Conservation (phyloP, 2,329 filamentous ascomycete species). For the Calonectria fujianensis region DNA sequence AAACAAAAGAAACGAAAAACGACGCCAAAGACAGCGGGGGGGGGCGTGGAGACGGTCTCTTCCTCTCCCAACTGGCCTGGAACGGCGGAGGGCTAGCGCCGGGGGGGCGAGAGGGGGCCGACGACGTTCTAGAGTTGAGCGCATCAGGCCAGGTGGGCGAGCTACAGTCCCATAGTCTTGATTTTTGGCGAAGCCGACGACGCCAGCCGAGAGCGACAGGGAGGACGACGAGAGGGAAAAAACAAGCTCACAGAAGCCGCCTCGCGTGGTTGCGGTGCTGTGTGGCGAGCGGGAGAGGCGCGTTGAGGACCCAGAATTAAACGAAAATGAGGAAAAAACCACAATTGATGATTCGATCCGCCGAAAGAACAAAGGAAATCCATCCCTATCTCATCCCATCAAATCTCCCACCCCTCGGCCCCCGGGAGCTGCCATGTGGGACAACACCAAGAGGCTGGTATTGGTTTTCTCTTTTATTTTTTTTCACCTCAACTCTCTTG, state of each 20-base stretch:
- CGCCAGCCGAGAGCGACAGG: not conserved
- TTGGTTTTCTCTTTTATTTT: not conserved
- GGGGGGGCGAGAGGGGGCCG: not conserved
- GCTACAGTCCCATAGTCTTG: constrained; percentile 9
- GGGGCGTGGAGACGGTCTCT: constrained; percentile 1
- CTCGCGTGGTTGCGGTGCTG: constrained; percentile 18
- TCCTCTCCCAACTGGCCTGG: not conserved
- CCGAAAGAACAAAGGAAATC: not conserved
- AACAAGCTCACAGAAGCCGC: constrained; percentile 7
- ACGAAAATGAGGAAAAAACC: not conserved
- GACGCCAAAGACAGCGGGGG: not conserved
- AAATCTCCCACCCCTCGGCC: not conserved
- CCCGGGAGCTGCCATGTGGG: not conserved
- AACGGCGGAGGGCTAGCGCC: constrained; percentile 23
- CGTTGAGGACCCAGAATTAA: constrained; percentile 15
- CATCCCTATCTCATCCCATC: not conserved
- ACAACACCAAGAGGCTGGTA: not conserved
- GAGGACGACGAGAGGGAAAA: not conserved
- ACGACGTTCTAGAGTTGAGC: constrained; percentile 31
- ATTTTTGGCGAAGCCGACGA: not conserved
- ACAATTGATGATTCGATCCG: not conserved
- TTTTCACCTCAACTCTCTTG: not conserved
- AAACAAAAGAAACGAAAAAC: constrained; percentile 7
- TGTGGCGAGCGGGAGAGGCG: constrained; percentile 34
- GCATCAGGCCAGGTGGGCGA: constrained; percentile 27